Percentiles rank a stretch among this genome's conserved stretches.
phyloP scores from a whole-genome alignment of 2,329 filamentous ascomycete species.

The Talaromyces sp. region DNA sequence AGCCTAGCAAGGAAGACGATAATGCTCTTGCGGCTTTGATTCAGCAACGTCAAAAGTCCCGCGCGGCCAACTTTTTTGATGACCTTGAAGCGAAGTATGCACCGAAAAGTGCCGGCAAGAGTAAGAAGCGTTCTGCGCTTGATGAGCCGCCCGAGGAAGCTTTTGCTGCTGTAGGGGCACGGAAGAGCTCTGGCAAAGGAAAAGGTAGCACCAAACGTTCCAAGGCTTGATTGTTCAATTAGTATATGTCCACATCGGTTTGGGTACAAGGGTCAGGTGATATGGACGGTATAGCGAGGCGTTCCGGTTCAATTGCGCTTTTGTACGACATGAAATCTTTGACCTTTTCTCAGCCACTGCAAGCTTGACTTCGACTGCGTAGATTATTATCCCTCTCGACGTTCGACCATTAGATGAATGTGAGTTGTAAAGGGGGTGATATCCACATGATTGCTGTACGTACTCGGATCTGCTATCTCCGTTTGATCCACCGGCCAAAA shows the following conservation, averaged over 20 bases:
- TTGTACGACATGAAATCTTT: background rate
- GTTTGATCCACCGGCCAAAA: no score
- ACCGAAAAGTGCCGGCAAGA: conserved; percentile 38
- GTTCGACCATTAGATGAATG: background rate
- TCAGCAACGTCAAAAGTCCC: conserved; percentile 62
- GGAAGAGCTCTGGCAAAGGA: conserved; percentile 39
- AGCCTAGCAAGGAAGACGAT: conserved; percentile 43
- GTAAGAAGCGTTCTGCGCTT: conserved; percentile 42
- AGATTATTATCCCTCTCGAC: background rate
- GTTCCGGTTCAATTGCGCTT: background rate
- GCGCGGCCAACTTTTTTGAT: conserved; percentile 63
- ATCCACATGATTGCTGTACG: background rate
- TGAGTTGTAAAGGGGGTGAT: background rate
- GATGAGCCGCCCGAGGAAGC: conserved; percentile 63
- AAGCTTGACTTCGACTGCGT: background rate
- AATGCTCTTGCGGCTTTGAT: conserved; percentile 68
- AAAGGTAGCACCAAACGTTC: conserved; percentile 27
- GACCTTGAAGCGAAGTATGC: conserved; percentile 73
- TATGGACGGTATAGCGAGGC: conserved; percentile 8
- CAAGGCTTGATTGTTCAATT: conserved; percentile 1
- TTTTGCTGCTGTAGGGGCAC: conserved; percentile 44
- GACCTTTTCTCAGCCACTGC: background rate
- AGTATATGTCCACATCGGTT: background rate
- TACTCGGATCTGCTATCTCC: no score
- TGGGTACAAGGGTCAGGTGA: background rate